Conservation (phyloP, 768 basidiomycete genomes). For the Dendrothele bispora region DNA sequence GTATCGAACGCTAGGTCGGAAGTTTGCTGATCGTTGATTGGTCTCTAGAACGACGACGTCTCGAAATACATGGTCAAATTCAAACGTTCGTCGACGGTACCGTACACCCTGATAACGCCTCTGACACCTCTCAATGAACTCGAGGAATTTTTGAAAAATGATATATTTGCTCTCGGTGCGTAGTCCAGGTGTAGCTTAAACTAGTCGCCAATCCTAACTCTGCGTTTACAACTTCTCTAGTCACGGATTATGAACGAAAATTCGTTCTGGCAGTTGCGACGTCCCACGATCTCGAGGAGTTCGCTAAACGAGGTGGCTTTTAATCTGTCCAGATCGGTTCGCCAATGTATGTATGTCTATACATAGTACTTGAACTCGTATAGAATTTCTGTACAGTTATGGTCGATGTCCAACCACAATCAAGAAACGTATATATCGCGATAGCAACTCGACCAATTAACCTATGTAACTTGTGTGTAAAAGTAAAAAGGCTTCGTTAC, state of each 20-base stretch:
- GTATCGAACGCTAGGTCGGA: conserved; percentile 2
- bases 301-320: conserved; percentile 51
- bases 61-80: conserved; percentile 72
- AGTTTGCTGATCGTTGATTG: neutral
- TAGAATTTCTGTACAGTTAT: too few species aligned
- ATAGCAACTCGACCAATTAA: too few species aligned
- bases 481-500: too few species aligned
- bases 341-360: too few species aligned
- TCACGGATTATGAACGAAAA: conserved; percentile 80
- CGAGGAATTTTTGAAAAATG: conserved; percentile 72
- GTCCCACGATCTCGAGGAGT: conserved; percentile 68
- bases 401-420: too few species aligned
- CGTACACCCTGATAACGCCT: conserved; percentile 82
- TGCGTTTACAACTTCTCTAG: conserved; percentile 36
- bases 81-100: conserved; percentile 58
- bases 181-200: neutral
- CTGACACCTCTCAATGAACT: conserved; percentile 75
- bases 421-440: too few species aligned
- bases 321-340: too few species aligned
- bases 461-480: too few species aligned
- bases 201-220: too few species aligned
- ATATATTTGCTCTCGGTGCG: conserved; percentile 77
- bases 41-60: conserved; percentile 65
- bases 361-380: neutral
- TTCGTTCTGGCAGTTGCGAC: conserved; percentile 85